Conservation (phyloP, 2,329 filamentous ascomycete species). For the Dothideomycetes sp. region DNA sequence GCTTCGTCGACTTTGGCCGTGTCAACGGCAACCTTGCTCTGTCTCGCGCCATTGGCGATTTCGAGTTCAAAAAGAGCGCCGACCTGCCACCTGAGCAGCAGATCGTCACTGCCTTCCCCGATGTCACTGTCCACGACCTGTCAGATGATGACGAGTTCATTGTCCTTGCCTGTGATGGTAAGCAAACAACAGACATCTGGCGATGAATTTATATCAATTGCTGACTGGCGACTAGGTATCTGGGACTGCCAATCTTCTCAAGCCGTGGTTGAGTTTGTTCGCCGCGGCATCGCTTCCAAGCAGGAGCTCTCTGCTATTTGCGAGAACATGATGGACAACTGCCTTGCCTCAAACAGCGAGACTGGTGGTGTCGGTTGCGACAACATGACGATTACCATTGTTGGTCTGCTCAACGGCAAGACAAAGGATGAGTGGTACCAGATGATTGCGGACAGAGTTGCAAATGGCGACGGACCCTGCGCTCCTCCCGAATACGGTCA, state of each 20-base stretch:
- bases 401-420: slow-evolving; percentile 83
- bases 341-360: slow-evolving; percentile 92
- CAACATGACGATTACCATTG: slow-evolving; percentile 97
- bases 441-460: slow-evolving; percentile 84
- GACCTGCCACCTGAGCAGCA: slow-evolving; percentile 96
- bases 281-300: slow-evolving; percentile 91
- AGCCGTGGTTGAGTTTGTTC: slow-evolving; percentile 91
- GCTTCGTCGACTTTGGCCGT: slow-evolving; percentile 95
- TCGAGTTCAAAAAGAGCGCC: slow-evolving; percentile 99
- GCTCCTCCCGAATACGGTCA: slow-evolving; percentile 99
- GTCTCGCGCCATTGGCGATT: slow-evolving; percentile 95
- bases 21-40: slow-evolving; percentile 97
- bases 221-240: slow-evolving; percentile 57
- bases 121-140: slow-evolving; percentile 85
- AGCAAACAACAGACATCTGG: slow-evolving; percentile 25
- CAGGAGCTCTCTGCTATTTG: slow-evolving; percentile 92
- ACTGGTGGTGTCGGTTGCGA: slow-evolving; percentile 96
- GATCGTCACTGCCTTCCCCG: slow-evolving; percentile 93
- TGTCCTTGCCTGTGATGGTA: slow-evolving; percentile 86
- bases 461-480: slow-evolving; percentile 93
- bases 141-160: slow-evolving; percentile 92
- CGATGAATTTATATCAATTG: background rate
- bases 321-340: slow-evolving; percentile 99
- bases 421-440: slow-evolving; percentile 98
- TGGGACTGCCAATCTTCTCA: slow-evolving; percentile 99